These are phyloP conservation scores for Hansenula lynferdii DNA, from an alignment of 1,139 yeast genomes.

Conservation along the genomic window DNA sequence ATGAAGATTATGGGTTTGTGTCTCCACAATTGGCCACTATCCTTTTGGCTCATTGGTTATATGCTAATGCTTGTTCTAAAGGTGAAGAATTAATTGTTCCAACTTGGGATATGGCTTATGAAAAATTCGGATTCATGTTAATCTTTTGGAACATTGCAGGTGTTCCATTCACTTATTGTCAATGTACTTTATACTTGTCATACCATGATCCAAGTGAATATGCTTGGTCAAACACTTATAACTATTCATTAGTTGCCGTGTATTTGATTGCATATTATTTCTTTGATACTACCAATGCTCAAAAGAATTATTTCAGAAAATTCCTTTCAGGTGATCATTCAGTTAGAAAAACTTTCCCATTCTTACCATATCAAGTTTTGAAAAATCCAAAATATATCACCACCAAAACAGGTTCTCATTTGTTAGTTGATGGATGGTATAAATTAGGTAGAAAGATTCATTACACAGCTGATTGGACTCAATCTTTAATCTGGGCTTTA, in stretches of 20 bases:
- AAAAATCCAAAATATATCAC: conserved; percentile 79
- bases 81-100: conserved; percentile 98
- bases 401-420: conserved; percentile 78
- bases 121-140: conserved; percentile 96
- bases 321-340: conserved; percentile 73
- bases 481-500: conserved; percentile 88
- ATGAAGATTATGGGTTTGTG: conserved; percentile 73
- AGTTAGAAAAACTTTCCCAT: conserved; percentile 87
- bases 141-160: conserved; percentile 99
- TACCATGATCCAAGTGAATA: conserved; percentile 84
- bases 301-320: conserved; percentile 91
- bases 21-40: conserved; percentile 73
- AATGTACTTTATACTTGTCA: conserved; percentile 77
- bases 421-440: conserved; percentile 94
- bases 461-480: conserved; percentile 91
- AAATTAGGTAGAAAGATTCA: conserved; percentile 88
- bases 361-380: conserved; percentile 77
- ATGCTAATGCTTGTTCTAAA: conserved; percentile 95
- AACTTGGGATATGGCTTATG: conserved; percentile 99
- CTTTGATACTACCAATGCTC: conserved; percentile 94
- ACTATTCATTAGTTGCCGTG: conserved; percentile 47
- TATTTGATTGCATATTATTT: conserved; percentile 76
- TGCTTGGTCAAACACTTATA: conserved; percentile 60
- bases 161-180: conserved; percentile 97
- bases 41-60: conserved; percentile 84